Evolutionary conservation across 345 rosid genomes (phyloP).

Genomic region (Eucalyptus virginea): DNA sequence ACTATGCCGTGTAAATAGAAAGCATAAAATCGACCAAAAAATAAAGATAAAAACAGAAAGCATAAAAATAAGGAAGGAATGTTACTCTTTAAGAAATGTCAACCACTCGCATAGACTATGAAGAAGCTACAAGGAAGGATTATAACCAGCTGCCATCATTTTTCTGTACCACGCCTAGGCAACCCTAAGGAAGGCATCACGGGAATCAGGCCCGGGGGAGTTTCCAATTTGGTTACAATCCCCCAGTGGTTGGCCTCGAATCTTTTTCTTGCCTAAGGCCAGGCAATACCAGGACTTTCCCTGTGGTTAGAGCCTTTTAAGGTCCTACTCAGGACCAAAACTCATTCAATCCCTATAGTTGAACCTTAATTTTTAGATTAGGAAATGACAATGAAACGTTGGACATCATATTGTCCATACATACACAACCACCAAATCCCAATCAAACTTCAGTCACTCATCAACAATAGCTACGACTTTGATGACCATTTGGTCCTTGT

Average conservation of each 20-base stretch:
- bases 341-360: background rate
- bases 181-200: no score
- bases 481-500: background rate
- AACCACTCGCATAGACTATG: background rate
- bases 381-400: background rate
- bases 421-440: background rate
- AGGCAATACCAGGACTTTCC: no score
- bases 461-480: background rate
- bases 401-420: background rate
- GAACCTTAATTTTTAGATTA: background rate
- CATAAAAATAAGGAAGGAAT: background rate
- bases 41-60: no score
- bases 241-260: no score
- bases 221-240: no score
- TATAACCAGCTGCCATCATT: no score
- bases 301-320: no score
- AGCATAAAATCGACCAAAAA: background rate
- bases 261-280: no score
- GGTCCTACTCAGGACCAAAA: no score
- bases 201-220: no score
- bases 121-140: background rate
- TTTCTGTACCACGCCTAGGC: no score
- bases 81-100: background rate
- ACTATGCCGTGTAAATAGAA: background rate
- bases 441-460: conserved; percentile 1